Evolutionary conservation across 495 filamentous ascomycete species (phyloP).

Genomic region (Lasiosphaeris hirsuta): DNA sequence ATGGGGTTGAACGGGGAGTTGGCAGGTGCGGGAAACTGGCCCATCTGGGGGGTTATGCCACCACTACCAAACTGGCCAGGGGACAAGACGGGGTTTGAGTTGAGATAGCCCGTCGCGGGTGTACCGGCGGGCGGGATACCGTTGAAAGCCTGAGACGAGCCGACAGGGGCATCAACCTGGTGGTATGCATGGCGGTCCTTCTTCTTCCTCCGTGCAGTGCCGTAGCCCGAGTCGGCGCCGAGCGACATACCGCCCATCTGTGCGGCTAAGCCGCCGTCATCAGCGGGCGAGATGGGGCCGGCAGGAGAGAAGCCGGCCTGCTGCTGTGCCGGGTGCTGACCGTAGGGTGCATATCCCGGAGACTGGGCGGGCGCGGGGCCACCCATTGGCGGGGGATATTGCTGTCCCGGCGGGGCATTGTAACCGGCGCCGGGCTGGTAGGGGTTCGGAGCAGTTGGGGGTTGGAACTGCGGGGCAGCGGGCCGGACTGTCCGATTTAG

Average conservation of each 20-base stretch:
- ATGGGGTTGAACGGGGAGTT: conserved; percentile 57
- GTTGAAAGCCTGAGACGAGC: conserved; percentile 63
- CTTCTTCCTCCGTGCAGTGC: conserved; percentile 68
- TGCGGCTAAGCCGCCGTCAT: conserved; percentile 63
- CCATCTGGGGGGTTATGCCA: conserved; percentile 54
- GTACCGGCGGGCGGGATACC: conserved; percentile 59
- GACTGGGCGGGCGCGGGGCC: conserved; percentile 32
- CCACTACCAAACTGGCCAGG: conserved; percentile 35
- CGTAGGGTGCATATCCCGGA: conserved; percentile 28
- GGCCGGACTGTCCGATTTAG: conserved; percentile 56
- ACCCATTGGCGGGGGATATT: conserved; percentile 29
- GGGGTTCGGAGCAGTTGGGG: conserved; percentile 44
- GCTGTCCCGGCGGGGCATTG: conserved; percentile 18
- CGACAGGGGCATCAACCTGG: conserved; percentile 67
- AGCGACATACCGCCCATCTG: conserved; percentile 85
- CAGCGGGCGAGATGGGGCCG: conserved; percentile 13
- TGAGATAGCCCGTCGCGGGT: conserved; percentile 64
- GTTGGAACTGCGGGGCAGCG: conserved; percentile 56
- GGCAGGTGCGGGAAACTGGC: conserved; percentile 59
- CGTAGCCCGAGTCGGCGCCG: conserved; percentile 52
- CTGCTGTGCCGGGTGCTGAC: conserved; percentile 23
- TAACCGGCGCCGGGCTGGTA: conserved; percentile 62
- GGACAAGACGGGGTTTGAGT: conserved; percentile 51
- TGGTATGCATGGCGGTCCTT: conserved; percentile 94
- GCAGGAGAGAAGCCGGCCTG: conserved; percentile 22